phyloP scores from a whole-genome alignment of 148 eudicot genomes.

The Camellia granthamiana region DNA sequence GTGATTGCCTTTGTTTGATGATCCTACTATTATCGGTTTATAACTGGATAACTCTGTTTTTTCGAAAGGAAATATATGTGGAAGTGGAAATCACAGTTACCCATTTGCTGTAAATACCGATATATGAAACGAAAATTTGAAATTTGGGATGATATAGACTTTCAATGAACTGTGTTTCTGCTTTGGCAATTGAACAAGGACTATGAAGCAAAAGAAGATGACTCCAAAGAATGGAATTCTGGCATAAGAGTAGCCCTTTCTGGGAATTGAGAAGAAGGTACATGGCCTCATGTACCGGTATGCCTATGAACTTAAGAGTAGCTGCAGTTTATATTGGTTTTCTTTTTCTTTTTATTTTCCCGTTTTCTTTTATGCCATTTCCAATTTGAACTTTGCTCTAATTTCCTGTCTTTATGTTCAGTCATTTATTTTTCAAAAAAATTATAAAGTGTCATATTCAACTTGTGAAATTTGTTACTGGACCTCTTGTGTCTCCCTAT shows the following conservation, averaged over 20 bases:
- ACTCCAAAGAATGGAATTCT: constrained; percentile 5
- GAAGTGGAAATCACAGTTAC: constrained; percentile 6
- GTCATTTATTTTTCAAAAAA: background rate
- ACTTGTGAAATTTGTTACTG: background rate
- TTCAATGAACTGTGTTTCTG: background rate
- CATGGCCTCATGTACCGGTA: constrained; percentile 9
- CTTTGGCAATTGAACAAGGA: background rate
- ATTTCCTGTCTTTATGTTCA: background rate
- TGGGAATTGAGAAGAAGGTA: constrained; percentile 11
- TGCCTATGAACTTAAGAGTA: background rate
- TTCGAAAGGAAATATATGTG: background rate
- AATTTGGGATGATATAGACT: background rate
- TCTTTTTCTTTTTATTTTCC: background rate
- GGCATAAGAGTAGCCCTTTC: background rate
- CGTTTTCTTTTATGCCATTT: background rate
- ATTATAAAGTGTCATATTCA: background rate
- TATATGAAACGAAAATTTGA: background rate
- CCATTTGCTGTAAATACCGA: background rate
- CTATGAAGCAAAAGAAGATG: constrained; percentile 8
- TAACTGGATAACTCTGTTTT: background rate
- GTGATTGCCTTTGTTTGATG: background rate
- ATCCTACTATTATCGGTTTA: background rate
- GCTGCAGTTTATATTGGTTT: background rate
- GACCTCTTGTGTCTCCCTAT: background rate
- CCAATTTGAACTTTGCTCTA: constrained; percentile 6